These are phyloP conservation scores for Petasospora fabianii DNA, from an alignment of 1,139 yeast genomes.

Conservation along the genomic window DNA sequence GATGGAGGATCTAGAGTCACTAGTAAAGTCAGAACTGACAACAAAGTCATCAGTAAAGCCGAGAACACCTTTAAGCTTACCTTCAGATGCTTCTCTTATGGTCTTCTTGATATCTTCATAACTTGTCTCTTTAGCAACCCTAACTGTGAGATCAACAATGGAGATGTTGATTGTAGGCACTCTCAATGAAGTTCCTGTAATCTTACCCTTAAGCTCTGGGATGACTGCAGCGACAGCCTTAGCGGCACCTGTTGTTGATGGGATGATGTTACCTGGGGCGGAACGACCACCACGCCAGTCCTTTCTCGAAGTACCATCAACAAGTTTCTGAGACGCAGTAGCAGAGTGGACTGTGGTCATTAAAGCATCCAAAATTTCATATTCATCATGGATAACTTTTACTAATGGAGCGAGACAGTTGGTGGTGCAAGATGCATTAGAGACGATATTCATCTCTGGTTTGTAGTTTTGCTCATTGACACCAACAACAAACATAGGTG, in stretches of 20 bases:
- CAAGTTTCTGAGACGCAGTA: slow-evolving; percentile 88
- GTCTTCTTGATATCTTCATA: slow-evolving; percentile 75
- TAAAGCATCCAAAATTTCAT: slow-evolving; percentile 82
- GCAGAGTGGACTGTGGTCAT: slow-evolving; percentile 90
- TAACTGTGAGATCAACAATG: slow-evolving; percentile 71
- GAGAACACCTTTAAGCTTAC: slow-evolving; percentile 67
- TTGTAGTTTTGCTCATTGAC: slow-evolving; percentile 76
- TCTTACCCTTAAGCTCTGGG: slow-evolving; percentile 81
- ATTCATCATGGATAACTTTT: slow-evolving; percentile 72
- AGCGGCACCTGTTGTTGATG: slow-evolving; percentile 91
- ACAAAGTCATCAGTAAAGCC: slow-evolving; percentile 86
- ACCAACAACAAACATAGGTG: slow-evolving; percentile 89
- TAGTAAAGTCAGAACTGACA: slow-evolving; percentile 79
- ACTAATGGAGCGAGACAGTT: slow-evolving; percentile 90
- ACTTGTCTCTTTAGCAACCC: slow-evolving; percentile 64
- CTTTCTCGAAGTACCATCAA: slow-evolving; percentile 91
- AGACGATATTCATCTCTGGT: slow-evolving; percentile 64
- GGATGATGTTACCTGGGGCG: slow-evolving; percentile 87
- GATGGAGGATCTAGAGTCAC: slow-evolving; percentile 73
- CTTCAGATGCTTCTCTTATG: slow-evolving; percentile 67
- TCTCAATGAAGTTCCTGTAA: slow-evolving; percentile 88
- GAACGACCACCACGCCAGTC: slow-evolving; percentile 97
- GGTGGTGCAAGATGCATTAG: slow-evolving; percentile 88
- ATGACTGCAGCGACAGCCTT: slow-evolving; percentile 90
- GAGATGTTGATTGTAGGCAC: slow-evolving; percentile 88